Base-by-base conservation (phyloP, 139 green algal genomes). In the Chlorella sp. region DNA sequence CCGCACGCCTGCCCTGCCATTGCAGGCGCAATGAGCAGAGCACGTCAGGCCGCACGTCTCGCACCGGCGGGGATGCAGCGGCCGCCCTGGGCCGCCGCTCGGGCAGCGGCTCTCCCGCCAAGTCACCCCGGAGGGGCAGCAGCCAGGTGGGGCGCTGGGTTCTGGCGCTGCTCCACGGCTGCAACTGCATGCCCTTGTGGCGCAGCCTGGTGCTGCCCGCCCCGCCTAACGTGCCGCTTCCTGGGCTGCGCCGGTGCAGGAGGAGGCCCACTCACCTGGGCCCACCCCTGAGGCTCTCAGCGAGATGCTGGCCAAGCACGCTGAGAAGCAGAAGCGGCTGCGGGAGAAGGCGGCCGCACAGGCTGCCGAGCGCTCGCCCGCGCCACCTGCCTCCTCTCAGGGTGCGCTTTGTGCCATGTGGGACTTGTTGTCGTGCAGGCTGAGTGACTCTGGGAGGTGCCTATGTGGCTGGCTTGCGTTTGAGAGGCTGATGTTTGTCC, bases 11-110 rank as follows among this genome's bases (percentile, higher is more conserved):
- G 3, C 0, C 16, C 28, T 79, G 44, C 67, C 9, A 11, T 6
- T 57, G 75, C 75, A 82, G 76, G 36, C 76, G 76, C 76, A 82
- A 82, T 38, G 76, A 82, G 60, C 76, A 73, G 36, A 82, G 76
- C 60, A 38, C 25, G 30, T 15, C 76, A 2, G 55, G 68, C 32
- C 39, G 76, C 1, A 0, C 20, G 2, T 16, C 11, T 4, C 51
- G 51, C 9, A 51, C 44, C 44, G 28, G 72, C 15, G 65, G n/a
- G 16, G 65, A 72, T 34, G 65, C 25, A 5, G 13, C 28, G 4
- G 28, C 63, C 38, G 63, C 63, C 3, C 63, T 30, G 63, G 28
- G 32, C 30, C 34, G 12, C 41, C 32, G 23, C 32, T 81, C 74
- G 30, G n/a, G 17, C 55, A 39, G 7, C 55, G 30, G 21, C 51